Evolutionary conservation across 345 rosid genomes (phyloP).

Genomic region (Reutealis trisperma): DNA sequence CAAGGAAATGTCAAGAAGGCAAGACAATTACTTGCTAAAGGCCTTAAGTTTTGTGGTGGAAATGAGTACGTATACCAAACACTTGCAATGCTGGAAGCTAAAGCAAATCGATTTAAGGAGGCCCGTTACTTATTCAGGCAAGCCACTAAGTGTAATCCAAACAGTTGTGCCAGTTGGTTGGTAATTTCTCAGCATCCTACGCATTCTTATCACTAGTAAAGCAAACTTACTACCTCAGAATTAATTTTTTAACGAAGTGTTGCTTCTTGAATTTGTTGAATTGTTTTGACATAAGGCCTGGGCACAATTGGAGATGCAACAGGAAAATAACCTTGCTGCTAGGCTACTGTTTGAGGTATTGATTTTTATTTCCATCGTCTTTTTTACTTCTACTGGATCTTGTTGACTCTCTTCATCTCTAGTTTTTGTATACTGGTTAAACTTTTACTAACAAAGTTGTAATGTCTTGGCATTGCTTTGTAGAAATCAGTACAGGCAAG

Average conservation of each 20-base stretch:
- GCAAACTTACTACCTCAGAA: neutral
- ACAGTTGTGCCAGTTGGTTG: slow-evolving; percentile 98
- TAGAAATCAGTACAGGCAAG: slow-evolving; percentile 95
- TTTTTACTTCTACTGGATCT: neutral
- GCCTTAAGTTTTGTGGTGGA: slow-evolving; percentile 80
- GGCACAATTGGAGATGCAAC: slow-evolving; percentile 93
- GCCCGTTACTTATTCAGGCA: slow-evolving; percentile 80
- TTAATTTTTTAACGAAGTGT: neutral
- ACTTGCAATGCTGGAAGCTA: slow-evolving; percentile 80
- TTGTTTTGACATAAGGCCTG: slow-evolving; percentile 61
- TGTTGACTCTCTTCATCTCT: neutral
- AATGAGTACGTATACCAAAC: slow-evolving; percentile 94
- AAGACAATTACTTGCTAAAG: slow-evolving; percentile 85
- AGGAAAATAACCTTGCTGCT: slow-evolving; percentile 70
- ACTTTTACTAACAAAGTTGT: neutral
- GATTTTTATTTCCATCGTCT: neutral
- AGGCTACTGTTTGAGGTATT: slow-evolving; percentile 86
- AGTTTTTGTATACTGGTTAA: neutral
- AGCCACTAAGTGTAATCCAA: slow-evolving; percentile 87
- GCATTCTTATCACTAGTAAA: neutral
- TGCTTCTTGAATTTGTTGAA: slow-evolving; percentile 16
- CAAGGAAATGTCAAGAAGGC: slow-evolving; percentile 92
- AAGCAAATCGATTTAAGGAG: slow-evolving; percentile 70
- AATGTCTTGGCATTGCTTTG: slow-evolving; percentile 3
- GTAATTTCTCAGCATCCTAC: slow-evolving; percentile 52